A percentile compares a stretch with the other conserved stretches of the same genome.
Conservation (phyloP, 225 moss, liverwort and hornwort genomes). For the Pseudisothecium myosuroides region DNA sequence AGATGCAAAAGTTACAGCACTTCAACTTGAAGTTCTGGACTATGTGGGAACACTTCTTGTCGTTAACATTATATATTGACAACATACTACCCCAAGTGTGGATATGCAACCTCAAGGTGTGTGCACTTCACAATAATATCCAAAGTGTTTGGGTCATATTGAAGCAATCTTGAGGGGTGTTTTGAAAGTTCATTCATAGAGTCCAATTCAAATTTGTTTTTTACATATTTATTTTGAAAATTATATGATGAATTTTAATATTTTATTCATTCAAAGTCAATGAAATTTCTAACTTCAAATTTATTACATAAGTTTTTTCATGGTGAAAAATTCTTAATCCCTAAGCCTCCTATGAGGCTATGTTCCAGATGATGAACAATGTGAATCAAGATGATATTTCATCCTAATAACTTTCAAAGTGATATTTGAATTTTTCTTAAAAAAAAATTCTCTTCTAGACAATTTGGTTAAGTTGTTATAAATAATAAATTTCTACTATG, state of each 20-base stretch:
- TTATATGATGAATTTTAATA: neutral
- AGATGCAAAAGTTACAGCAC: no score
- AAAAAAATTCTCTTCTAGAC: neutral
- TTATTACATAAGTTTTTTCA: neutral
- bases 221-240: neutral
- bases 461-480: neutral
- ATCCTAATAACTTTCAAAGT: neutral
- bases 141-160: neutral
- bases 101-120: neutral
- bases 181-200: neutral
- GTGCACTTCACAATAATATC: neutral
- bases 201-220: neutral
- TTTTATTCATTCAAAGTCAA: neutral
- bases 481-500: neutral
- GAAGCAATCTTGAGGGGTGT: neutral
- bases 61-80: neutral
- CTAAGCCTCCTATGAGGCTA: neutral
- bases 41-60: no score
- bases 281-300: neutral
- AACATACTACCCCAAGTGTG: neutral
- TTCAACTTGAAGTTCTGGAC: no score
- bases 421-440: neutral
- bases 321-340: fast-evolving
- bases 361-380: no score
- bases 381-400: neutral